These are phyloP conservation scores for Udeniomyces megalosporus DNA, from an alignment of 768 basidiomycete species.

Conservation along the genomic window DNA sequence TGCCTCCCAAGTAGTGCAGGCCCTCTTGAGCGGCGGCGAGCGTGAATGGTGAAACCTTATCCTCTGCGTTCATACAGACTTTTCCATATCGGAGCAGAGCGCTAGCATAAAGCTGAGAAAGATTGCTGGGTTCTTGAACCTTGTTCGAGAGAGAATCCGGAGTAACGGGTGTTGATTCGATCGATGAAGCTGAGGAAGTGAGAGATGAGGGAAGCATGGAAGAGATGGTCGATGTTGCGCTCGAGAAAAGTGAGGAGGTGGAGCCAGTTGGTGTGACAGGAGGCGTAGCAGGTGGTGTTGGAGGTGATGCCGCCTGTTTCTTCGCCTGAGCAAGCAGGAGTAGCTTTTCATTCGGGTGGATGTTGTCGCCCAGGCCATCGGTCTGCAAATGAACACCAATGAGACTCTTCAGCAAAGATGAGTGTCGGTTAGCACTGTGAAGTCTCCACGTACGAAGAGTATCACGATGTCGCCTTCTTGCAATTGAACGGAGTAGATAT, in stretches of 20 bases:
- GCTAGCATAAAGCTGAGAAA: constrained; percentile 23
- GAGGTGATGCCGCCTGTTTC: not conserved
- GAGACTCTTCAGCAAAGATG: not conserved
- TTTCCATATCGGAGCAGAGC: constrained; percentile 27
- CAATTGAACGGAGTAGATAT: constrained; percentile 21
- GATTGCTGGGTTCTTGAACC: not conserved
- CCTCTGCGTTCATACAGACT: constrained; percentile 26
- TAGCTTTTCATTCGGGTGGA: constrained; percentile 21
- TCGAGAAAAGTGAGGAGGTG: not conserved
- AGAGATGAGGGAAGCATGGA: not conserved
- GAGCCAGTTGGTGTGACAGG: not conserved
- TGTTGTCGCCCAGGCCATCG: constrained; percentile 29
- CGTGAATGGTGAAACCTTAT: constrained; percentile 29
- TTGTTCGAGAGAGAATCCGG: too few species aligned
- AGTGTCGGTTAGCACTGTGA: not conserved
- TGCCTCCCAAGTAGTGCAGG: constrained; percentile 26
- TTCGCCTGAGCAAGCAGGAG: constrained; percentile 5
- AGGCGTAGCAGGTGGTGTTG: not conserved
- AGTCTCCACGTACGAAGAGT: constrained; percentile 22
- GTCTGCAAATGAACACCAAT: constrained; percentile 18
- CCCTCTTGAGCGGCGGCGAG: constrained; percentile 26
- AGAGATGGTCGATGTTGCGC: not conserved
- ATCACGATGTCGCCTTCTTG: constrained; percentile 20
- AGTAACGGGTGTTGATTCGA: too few species aligned
- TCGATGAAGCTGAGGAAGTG: not conserved